Conservation (phyloP, 2,329 filamentous ascomycete genomes). For the Diaporthe citri region DNA sequence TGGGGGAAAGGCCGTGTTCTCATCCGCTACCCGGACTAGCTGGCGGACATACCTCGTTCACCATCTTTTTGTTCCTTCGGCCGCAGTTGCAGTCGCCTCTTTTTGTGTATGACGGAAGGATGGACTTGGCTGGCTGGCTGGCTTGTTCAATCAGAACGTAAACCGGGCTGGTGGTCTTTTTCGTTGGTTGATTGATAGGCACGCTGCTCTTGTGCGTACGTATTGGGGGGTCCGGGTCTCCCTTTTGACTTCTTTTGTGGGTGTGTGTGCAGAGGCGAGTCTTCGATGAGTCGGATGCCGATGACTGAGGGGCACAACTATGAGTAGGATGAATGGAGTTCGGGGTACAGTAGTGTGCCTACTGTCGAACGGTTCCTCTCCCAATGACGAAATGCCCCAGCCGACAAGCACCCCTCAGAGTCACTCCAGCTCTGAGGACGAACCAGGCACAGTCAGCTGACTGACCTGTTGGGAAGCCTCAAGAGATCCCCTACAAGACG, state of each 20-base stretch:
- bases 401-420: neutral
- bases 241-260: slow-evolving; percentile 13
- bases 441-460: slow-evolving; percentile 22
- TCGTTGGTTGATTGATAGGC: neutral
- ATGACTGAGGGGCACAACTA: slow-evolving; percentile 10
- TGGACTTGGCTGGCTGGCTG: neutral
- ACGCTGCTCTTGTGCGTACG: neutral
- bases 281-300: slow-evolving; percentile 13
- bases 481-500: neutral
- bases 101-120: neutral
- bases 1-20: neutral
- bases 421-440: neutral
- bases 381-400: slow-evolving; percentile 8
- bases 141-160: neutral
- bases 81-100: neutral
- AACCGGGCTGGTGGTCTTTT: neutral
- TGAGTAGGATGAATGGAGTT: slow-evolving; percentile 1
- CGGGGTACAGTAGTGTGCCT: neutral
- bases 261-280: slow-evolving; percentile 12
- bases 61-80: slow-evolving; percentile 35
- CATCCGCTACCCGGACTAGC: neutral
- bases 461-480: slow-evolving; percentile 3
- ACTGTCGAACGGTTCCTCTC: neutral
- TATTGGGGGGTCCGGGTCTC: neutral
- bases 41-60: slow-evolving; percentile 36